A percentile compares a stretch with the other conserved stretches of the same genome.
phyloP scores from a whole-genome alignment of 2,329 filamentous ascomycete species.

The Trichophyton benhamiae region DNA sequence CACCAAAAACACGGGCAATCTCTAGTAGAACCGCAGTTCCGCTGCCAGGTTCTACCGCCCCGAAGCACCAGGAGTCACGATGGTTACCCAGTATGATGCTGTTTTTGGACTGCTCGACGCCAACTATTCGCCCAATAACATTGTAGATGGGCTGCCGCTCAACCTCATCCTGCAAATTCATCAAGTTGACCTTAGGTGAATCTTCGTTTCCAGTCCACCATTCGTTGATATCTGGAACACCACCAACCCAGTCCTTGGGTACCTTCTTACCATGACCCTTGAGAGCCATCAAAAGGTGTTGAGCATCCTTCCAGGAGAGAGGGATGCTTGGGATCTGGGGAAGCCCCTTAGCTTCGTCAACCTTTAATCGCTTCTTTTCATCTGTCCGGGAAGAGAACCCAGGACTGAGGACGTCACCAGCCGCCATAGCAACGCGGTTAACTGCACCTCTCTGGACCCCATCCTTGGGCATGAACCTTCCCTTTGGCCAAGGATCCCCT shows the following conservation, averaged over 20 bases:
- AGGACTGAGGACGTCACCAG: slow-evolving; percentile 86
- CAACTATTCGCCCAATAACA: slow-evolving; percentile 68
- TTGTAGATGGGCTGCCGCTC: slow-evolving; percentile 83
- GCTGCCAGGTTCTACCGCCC: slow-evolving; percentile 71
- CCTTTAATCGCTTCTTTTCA: slow-evolving; percentile 49
- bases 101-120: slow-evolving; percentile 72
- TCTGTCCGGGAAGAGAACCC: slow-evolving; percentile 53
- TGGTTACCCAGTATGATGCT: slow-evolving; percentile 86
- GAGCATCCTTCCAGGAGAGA: slow-evolving; percentile 77
- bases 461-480: slow-evolving; percentile 67
- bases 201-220: slow-evolving; percentile 75
- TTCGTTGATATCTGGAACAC: slow-evolving; percentile 58
- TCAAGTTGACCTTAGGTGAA: slow-evolving; percentile 66
- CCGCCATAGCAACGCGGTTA: slow-evolving; percentile 64
- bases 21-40: slow-evolving; percentile 89
- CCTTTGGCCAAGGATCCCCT: slow-evolving; percentile 62
- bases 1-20: slow-evolving; percentile 70
- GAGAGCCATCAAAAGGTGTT: slow-evolving; percentile 62
- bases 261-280: slow-evolving; percentile 60
- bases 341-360: slow-evolving; percentile 59
- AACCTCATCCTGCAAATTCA: slow-evolving; percentile 77
- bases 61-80: slow-evolving; percentile 84
- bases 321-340: slow-evolving; percentile 81
- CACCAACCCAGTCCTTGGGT: slow-evolving; percentile 61
- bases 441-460: slow-evolving; percentile 75